These are phyloP conservation scores for Pyrenophora graminea DNA, from an alignment of 2,329 filamentous ascomycete species.

Conservation along the genomic window DNA sequence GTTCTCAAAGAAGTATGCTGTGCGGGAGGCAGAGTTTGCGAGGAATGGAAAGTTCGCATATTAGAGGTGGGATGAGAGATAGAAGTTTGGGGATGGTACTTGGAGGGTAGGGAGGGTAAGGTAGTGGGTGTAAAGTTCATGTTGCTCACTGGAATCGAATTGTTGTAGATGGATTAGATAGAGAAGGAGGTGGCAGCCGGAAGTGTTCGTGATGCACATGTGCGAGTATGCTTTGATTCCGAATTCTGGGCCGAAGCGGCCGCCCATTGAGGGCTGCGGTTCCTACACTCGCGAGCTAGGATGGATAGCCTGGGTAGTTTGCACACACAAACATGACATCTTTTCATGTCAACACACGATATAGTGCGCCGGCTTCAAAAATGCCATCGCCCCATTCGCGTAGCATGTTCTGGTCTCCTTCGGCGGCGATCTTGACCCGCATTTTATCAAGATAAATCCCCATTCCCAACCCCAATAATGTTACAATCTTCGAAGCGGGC, in stretches of 20 bases:
- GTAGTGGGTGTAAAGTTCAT: too few relatives aligned
- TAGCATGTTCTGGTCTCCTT: conserved; percentile 81
- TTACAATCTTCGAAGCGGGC: conserved; percentile 57
- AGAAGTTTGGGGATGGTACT: too few relatives aligned
- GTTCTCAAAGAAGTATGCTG: too few relatives aligned
- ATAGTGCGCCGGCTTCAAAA: conserved; percentile 75
- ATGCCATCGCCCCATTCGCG: conserved; percentile 81
- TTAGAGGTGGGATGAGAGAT: too few relatives aligned
- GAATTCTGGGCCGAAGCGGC: conserved; percentile 59
- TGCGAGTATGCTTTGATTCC: conserved; percentile 43
- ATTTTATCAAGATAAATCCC: conserved; percentile 54
- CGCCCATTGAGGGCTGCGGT: conserved; percentile 56
- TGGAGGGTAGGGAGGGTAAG: too few relatives aligned
- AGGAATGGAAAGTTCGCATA: too few relatives aligned
- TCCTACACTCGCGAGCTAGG: conserved; percentile 55
- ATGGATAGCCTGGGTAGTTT: conserved; percentile 62
- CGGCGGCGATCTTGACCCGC: conserved; percentile 69
- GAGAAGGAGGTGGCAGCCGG: too few relatives aligned
- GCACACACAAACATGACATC: conserved; percentile 80
- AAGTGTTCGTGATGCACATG: too few relatives aligned
- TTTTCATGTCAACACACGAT: conserved; percentile 82
- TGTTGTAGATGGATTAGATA: too few relatives aligned
- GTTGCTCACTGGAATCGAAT: too few relatives aligned
- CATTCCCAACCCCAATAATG: conserved; percentile 58
- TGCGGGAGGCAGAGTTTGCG: too few relatives aligned